A percentile compares a stretch with the other conserved stretches of the same genome.
Evolutionary conservation across 495 filamentous ascomycete genomes (phyloP).

Genomic region (Cenococcum geophilum): DNA sequence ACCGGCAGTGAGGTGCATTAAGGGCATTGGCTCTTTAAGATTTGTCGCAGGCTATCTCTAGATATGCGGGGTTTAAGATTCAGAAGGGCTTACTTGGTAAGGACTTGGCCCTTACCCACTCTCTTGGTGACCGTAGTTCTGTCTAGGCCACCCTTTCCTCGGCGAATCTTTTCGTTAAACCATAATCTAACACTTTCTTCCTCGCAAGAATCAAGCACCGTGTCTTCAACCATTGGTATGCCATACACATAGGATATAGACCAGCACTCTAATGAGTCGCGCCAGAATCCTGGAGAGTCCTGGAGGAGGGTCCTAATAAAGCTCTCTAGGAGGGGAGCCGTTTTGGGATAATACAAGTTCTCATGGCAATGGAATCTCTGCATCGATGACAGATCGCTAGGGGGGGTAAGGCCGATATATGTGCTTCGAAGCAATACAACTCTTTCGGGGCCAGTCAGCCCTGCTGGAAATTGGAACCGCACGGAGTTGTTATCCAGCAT

Average conservation of each 20-base stretch:
- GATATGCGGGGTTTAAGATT: too few relatives aligned
- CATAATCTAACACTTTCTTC: slow-evolving; percentile 7
- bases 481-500: slow-evolving; percentile 12
- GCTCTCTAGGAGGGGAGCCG: slow-evolving; percentile 12
- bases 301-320: slow-evolving; percentile 11
- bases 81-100: slow-evolving; percentile 11
- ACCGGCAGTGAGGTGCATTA: too few relatives aligned
- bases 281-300: slow-evolving; percentile 13
- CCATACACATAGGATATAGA: slow-evolving; percentile 12
- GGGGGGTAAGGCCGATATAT: slow-evolving; percentile 8
- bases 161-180: slow-evolving; percentile 15
- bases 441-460: slow-evolving; percentile 9
- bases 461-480: slow-evolving; percentile 12
- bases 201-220: slow-evolving; percentile 10
- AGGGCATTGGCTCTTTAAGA: too few relatives aligned
- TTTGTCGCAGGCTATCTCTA: too few relatives aligned
- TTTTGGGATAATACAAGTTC: slow-evolving; percentile 9
- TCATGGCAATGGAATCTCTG: slow-evolving; percentile 12
- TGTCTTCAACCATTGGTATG: slow-evolving; percentile 14
- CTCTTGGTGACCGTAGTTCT: slow-evolving; percentile 9
- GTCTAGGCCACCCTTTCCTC: slow-evolving; percentile 8
- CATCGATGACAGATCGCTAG: slow-evolving; percentile 7
- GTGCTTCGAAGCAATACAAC: slow-evolving; percentile 11
- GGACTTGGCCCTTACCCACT: slow-evolving; percentile 7
- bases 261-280: slow-evolving; percentile 1